These are phyloP conservation scores for Nepenthes mirabilis DNA, from an alignment of 148 eudicot genomes.

Conservation along the genomic window DNA sequence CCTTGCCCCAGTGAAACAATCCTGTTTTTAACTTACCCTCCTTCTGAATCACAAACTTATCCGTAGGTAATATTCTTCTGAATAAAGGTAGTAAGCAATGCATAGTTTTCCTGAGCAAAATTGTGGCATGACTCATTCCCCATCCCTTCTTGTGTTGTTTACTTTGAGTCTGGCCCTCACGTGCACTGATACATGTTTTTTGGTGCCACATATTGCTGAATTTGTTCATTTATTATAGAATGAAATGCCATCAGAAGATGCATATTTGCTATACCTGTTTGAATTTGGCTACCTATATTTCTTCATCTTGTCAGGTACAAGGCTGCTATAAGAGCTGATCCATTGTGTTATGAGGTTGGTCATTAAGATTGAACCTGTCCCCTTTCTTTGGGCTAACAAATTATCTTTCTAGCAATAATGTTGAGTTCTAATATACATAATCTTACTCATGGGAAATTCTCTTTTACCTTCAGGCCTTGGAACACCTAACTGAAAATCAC, in stretches of 20 bases:
- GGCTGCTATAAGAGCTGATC: constrained; percentile 93
- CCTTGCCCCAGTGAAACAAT: no score
- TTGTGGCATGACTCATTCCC: neutral
- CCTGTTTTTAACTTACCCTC: no score
- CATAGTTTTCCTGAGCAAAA: no score
- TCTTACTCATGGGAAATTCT: neutral
- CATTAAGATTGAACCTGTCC: constrained; percentile 2
- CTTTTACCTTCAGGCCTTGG: constrained; percentile 54
- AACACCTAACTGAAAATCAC: constrained; percentile 87
- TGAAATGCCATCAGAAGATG: neutral
- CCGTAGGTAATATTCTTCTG: no score
- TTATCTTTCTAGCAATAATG: no score
- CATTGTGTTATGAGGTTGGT: constrained; percentile 92
- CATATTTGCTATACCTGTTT: neutral
- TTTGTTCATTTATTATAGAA: no score
- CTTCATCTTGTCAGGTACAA: constrained; percentile 49
- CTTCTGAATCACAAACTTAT: no score
- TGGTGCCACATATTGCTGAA: neutral
- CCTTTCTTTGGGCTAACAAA: neutral
- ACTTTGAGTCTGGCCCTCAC: no score
- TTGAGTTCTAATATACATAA: no score
- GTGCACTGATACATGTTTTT: neutral
- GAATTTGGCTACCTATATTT: neutral
- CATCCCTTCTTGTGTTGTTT: neutral
- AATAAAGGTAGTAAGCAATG: no score